Conservation (phyloP, 441 rosid species). For the Pelargonium hybrid region DNA sequence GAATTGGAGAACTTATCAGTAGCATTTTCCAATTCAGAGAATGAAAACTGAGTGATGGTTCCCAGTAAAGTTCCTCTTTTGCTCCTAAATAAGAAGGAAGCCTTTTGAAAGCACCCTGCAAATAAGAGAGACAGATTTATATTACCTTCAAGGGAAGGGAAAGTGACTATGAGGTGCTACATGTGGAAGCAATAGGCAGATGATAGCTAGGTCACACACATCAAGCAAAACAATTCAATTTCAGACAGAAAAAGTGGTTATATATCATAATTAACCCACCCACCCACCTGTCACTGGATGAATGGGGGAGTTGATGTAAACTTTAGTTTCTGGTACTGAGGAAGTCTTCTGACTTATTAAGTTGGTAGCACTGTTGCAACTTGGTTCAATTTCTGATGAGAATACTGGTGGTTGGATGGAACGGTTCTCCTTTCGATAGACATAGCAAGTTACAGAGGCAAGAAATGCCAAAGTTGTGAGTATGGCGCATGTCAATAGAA, state of each 20-base stretch:
- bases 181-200: no score
- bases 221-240: no score
- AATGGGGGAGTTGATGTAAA: constrained; percentile 32
- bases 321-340: constrained; percentile 33
- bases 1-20: constrained; percentile 63
- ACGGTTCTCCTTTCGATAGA: constrained; percentile 36
- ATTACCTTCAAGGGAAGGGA: neutral
- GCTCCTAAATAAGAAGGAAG: constrained; percentile 39
- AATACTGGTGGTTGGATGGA: constrained; percentile 33
- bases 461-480: constrained; percentile 60
- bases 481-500: constrained; percentile 46
- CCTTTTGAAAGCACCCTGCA: constrained; percentile 59
- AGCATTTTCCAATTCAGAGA: constrained; percentile 59
- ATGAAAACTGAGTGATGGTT: constrained; percentile 51
- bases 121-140: constrained; percentile 1
- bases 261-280: no score
- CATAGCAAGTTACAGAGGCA: constrained; percentile 44
- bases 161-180: neutral
- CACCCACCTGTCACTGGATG: constrained; percentile 18
- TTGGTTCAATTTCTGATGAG: constrained; percentile 57
- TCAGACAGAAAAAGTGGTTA: no score
- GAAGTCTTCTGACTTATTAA: constrained; percentile 47
- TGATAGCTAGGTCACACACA: no score
- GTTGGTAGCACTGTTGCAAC: constrained; percentile 69
- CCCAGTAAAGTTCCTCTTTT: constrained; percentile 46